Evolutionary conservation across 768 basidiomycete genomes (phyloP), one percentile per base, ranked within the genome.

Genomic region (Wakefieldia striispora): DNA sequence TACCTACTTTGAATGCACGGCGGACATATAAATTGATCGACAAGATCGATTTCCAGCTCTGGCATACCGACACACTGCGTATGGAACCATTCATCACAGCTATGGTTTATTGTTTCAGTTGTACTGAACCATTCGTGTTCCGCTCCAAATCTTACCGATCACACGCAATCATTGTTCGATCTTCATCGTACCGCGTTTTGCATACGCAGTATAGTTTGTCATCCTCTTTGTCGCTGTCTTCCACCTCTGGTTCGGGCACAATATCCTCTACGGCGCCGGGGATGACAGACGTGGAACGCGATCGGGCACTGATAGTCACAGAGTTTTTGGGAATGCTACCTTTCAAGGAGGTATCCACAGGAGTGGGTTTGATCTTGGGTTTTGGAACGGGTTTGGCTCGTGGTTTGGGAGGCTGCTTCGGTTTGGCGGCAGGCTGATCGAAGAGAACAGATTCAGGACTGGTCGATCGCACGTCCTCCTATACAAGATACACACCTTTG

Each of bases 71-170:
- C 84, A 58, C 93, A 97, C 41, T 82, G 77, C 0, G 88, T 87
- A 64, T 97, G 93, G 65, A 91, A 95, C 93, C 93, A 97, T 53
- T 94, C 89, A 60, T 95, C 93, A 67, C 93, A 95, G 24, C 92
- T 93, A 49, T 16, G n/a, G 37, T 17, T 16, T 42, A 19, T 31
- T 20, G 12, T 6, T 42, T 47, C 6, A 46, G 41, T 17, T 16
- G 50, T 19, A 40, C 26, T 23, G 0, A 39, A 20, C 34, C 19
- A 16, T 40, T 31, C 47, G 34, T 40, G 34, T 45, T 42, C 34
- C 27, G 40, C 23, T 41, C 6, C 26, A 31, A 39, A 34, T 67
- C 87, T 46, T 57, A 91, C 91, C 83, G 79, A 72, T 95, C 93
- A 63, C 93, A 95, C 23, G 90, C 93, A 65, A 95, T 93, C 93